Percentiles rank a stretch among this genome's conserved stretches.
Conservation (phyloP, 1,284 basidiomycete species). For the Entoloma clypeatum region DNA sequence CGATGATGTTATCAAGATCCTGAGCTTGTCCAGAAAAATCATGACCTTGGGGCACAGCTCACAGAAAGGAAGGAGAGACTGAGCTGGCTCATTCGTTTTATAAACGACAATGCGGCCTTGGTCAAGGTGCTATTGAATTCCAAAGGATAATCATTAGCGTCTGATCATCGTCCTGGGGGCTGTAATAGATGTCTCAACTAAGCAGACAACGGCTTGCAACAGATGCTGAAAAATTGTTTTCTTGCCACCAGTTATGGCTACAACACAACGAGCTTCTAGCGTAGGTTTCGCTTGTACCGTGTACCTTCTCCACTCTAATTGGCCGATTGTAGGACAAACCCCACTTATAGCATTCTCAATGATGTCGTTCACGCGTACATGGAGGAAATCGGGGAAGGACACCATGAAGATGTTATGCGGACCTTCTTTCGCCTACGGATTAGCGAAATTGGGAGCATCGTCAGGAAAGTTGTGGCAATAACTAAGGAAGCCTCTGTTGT, state of each 20-base stretch:
- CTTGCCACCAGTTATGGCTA: slow-evolving; percentile 82
- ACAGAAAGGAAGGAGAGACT: slow-evolving; percentile 73
- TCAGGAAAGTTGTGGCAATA: slow-evolving; percentile 51
- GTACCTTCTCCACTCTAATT: background rate
- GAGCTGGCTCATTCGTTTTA: slow-evolving; percentile 81
- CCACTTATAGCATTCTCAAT: slow-evolving; percentile 54
- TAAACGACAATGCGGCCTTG: slow-evolving; percentile 81
- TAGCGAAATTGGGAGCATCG: slow-evolving; percentile 51
- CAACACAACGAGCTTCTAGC: slow-evolving; percentile 71
- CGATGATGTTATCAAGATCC: slow-evolving; percentile 48
- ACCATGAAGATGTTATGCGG: slow-evolving; percentile 76
- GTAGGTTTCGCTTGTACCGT: slow-evolving; percentile 36
- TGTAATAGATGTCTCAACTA: slow-evolving; percentile 69
- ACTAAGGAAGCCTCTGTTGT: slow-evolving; percentile 39
- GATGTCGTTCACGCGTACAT: slow-evolving; percentile 67
- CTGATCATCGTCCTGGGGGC: too few species aligned
- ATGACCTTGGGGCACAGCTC: slow-evolving; percentile 82
- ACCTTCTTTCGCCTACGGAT: slow-evolving; percentile 82
- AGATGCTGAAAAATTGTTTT: slow-evolving; percentile 89
- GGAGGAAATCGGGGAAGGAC: slow-evolving; percentile 47
- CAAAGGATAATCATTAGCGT: background rate
- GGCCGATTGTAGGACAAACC: slow-evolving; percentile 37
- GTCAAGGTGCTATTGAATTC: slow-evolving; percentile 43
- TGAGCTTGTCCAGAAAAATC: slow-evolving; percentile 69
- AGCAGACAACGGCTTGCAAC: slow-evolving; percentile 73